phyloP scores from a whole-genome alignment of 2,329 filamentous ascomycete species.

The Lachnellula hyalina region DNA sequence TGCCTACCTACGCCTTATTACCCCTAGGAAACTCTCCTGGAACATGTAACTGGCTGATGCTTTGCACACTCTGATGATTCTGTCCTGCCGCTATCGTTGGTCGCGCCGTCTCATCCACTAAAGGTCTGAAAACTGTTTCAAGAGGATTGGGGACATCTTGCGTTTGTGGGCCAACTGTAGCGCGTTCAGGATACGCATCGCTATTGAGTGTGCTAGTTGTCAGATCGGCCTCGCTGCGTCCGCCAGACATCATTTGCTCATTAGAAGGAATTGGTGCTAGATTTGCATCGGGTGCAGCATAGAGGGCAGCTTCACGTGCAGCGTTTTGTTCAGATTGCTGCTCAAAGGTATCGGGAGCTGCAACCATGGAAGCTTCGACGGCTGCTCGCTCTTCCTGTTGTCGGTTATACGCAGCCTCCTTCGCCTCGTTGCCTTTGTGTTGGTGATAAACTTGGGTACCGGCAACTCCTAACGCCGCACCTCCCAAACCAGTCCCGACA shows the following conservation, averaged over 20 bases:
- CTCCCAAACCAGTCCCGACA: conserved; percentile 17
- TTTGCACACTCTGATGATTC: conserved; percentile 24
- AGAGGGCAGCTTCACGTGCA: conserved; percentile 11
- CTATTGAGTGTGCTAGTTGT: conserved; percentile 1
- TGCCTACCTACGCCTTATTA: not conserved
- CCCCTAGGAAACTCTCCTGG: conserved; percentile 28
- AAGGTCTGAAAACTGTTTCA: not conserved
- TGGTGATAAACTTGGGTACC: conserved; percentile 19
- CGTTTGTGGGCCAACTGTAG: conserved; percentile 1
- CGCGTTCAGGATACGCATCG: not conserved
- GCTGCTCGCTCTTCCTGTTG: conserved; percentile 19
- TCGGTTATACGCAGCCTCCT: conserved; percentile 10
- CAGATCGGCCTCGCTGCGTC: conserved; percentile 18
- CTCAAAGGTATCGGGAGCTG: conserved; percentile 11
- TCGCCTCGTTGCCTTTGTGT: conserved; percentile 11
- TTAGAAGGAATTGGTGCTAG: conserved; percentile 1
- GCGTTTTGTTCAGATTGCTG: conserved; percentile 9
- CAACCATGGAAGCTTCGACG: conserved; percentile 21
- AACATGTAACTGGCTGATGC: conserved; percentile 29
- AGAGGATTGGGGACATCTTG: conserved; percentile 10
- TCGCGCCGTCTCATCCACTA: conserved; percentile 13
- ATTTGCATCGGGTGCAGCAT: conserved; percentile 17
- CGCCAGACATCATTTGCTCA: conserved; percentile 18
- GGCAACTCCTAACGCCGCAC: conserved; percentile 16
- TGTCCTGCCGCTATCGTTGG: conserved; percentile 22